Conservation (phyloP, 305 asterid genomes). For the Fraxinus platypoda region DNA sequence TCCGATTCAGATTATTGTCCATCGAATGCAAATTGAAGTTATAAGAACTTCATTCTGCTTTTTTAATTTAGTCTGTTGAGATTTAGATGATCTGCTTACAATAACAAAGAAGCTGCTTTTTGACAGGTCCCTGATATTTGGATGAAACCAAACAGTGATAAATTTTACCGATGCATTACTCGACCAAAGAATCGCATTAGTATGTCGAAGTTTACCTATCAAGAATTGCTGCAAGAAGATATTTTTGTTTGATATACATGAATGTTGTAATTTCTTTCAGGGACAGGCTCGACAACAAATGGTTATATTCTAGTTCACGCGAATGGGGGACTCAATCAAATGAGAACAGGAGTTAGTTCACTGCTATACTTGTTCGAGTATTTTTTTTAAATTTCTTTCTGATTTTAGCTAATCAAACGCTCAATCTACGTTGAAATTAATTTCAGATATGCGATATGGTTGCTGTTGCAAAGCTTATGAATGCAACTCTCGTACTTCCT, state of each 20-base stretch:
- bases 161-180: slow-evolving; percentile 51
- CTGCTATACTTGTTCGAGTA: not conserved
- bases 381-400: not conserved
- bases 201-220: slow-evolving; percentile 19
- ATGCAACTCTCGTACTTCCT: slow-evolving; percentile 88
- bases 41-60: not conserved
- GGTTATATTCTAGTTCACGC: slow-evolving; percentile 75
- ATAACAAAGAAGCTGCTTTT: not conserved
- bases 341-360: slow-evolving; percentile 75
- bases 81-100: not conserved
- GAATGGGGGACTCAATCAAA: slow-evolving; percentile 90
- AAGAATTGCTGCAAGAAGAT: not conserved
- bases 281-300: slow-evolving; percentile 34
- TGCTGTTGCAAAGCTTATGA: slow-evolving; percentile 77
- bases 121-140: slow-evolving; percentile 69
- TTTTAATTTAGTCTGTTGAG: not conserved
- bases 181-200: slow-evolving; percentile 50
- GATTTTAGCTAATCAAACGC: not conserved
- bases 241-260: not conserved
- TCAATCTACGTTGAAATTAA: not conserved
- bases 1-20: no score
- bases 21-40: no score
- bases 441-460: slow-evolving; percentile 94
- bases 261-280: slow-evolving; percentile 29
- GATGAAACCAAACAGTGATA: slow-evolving; percentile 69